Percentiles rank a stretch among this genome's conserved stretches.
phyloP scores from a whole-genome alignment of 2,329 filamentous ascomycete species.

The Epicoccum sorghinum region DNA sequence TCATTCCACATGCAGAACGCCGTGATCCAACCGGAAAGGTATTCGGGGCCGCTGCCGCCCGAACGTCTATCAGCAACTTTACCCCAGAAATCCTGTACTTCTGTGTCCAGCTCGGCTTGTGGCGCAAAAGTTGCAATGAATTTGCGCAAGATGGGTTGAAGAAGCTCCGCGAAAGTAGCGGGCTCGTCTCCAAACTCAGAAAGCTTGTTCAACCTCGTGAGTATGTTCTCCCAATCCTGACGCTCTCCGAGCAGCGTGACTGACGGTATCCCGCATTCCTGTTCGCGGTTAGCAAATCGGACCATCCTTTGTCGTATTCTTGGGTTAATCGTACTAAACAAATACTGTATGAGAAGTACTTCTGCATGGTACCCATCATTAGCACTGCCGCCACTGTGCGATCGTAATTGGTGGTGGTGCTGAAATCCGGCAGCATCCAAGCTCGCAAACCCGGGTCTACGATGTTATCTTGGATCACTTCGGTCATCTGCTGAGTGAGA shows the following conservation, averaged over 20 bases:
- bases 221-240: constrained; percentile 25
- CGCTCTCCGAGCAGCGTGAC: constrained; percentile 27
- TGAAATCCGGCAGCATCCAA: constrained; percentile 30
- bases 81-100: constrained; percentile 19
- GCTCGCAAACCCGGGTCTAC: constrained; percentile 14
- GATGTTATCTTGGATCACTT: constrained; percentile 17
- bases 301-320: too few species aligned
- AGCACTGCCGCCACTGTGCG: constrained; percentile 17
- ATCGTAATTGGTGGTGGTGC: constrained; percentile 23
- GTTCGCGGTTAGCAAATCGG: too few species aligned
- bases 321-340: neutral
- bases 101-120: neutral
- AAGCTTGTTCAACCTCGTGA: constrained; percentile 20
- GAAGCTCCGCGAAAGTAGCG: constrained; percentile 12
- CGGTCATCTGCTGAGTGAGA: constrained; percentile 13
- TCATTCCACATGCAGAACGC: constrained; percentile 29
- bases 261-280: constrained; percentile 24
- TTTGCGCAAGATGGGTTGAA: constrained; percentile 17
- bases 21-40: constrained; percentile 27
- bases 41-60: constrained; percentile 1
- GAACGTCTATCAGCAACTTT: constrained; percentile 7
- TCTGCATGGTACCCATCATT: constrained; percentile 26
- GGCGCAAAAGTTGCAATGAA: constrained; percentile 23
- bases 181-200: constrained; percentile 14
- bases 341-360: constrained; percentile 22